Conservation (phyloP, 805 yeast species). For the Saccharomyces jurei region DNA sequence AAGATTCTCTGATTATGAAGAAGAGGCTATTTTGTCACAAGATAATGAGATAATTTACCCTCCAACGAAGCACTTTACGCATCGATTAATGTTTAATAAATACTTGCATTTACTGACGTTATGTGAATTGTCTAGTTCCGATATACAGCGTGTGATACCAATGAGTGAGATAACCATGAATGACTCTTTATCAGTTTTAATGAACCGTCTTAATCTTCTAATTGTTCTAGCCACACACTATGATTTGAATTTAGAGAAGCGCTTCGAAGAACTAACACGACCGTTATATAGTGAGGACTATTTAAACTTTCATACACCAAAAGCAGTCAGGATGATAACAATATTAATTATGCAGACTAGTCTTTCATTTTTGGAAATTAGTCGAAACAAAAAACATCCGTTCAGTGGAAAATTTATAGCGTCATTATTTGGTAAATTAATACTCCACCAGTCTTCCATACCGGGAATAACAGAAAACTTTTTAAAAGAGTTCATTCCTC, state of each 20-base stretch:
- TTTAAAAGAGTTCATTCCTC: conserved; percentile 11
- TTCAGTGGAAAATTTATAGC: conserved; percentile 11
- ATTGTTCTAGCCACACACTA: conserved; percentile 18
- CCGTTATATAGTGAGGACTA: conserved; percentile 9
- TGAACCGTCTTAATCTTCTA: conserved; percentile 24
- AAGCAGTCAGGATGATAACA: neutral
- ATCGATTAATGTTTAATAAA: conserved; percentile 16
- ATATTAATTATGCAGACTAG: neutral
- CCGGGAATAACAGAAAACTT: neutral
- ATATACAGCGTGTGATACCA: conserved; percentile 24
- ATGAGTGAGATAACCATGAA: conserved; percentile 17
- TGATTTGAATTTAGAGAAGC: conserved; percentile 15
- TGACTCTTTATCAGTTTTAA: conserved; percentile 16
- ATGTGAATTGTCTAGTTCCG: conserved; percentile 7
- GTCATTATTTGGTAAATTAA: conserved; percentile 2
- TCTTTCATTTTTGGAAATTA: neutral
- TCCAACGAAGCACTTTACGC: neutral
- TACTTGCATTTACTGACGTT: conserved; percentile 16
- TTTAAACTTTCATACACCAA: neutral
- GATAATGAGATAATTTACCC: conserved; percentile 7
- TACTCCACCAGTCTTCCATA: conserved; percentile 1
- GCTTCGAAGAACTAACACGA: conserved; percentile 16
- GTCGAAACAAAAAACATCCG: conserved; percentile 6
- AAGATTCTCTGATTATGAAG: conserved; percentile 22
- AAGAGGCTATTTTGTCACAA: conserved; percentile 10